Evolutionary conservation across 2,329 filamentous ascomycete genomes (phyloP), one percentile per base, ranked within the genome.

Genomic region (Alternaria metachromatica): DNA sequence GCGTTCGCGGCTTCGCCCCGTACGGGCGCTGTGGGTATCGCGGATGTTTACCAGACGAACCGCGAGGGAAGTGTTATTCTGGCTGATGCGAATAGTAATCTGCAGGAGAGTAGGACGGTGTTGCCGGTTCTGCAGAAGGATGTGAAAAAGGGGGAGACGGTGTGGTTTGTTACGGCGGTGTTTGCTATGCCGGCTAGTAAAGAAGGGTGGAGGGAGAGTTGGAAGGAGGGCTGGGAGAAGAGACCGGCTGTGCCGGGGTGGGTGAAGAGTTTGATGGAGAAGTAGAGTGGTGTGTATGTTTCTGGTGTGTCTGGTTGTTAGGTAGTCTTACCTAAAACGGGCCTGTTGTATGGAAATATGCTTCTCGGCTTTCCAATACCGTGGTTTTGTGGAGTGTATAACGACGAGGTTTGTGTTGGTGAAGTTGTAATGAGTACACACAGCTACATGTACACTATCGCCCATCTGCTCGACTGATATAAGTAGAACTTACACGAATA

Each of bases 21-120:
- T 4, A 85, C 82, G 11, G 85, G 86, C 0, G 84, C 80, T 21
- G 84, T 86, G 1, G 86, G 86, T 0, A 84, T 87, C 12, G 77
- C 79, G 5, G 85, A 87, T 59, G 63, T 86, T 43, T 72, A 73
- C 15, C 70, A 78, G 6, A 71, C 64, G 20, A 64, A 72, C 12
- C 83, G 90, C 20, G 80, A 78, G 58, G 91, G 91, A 4, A 89
- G 86, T 74, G 83, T 93, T 25, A 87, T 94, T 51, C 89, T 93
- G 61, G 90, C 91, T 11, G 92, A 94, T 76, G 91, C 92, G 7
- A 94, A 94, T 80, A 91, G 89, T 51, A 94, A 94, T 79, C 80
- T 94, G 33, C 84, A 93, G 3, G 89, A 93, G 80, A 88, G 89
- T 62, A 83, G 92, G 62, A 93, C 90, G 5, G 85, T 91, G 45